Evolutionary conservation across 2,329 filamentous ascomycete genomes (phyloP), one percentile per base, ranked within the genome.

Genomic region (Erysiphe pulchra): DNA sequence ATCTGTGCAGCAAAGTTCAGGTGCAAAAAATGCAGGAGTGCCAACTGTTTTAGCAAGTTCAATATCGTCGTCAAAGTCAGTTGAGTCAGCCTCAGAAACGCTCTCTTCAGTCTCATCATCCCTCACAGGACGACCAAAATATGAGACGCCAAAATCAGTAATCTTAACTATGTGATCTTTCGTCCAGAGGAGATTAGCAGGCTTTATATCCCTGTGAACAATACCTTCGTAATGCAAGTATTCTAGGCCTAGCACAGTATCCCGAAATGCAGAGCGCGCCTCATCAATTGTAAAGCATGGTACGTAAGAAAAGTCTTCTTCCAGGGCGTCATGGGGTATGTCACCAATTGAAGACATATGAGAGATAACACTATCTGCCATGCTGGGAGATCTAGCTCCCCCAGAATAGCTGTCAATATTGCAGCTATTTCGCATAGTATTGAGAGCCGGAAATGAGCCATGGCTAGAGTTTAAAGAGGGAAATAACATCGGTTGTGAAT

Each of bases 201-300:
- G 90, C 62, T 98, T 98, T 42, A 98, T 65, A 56, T 98, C 90
- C 50, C 90, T 81, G 60, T 98, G 90, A 11, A 90, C 87, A 20
- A 98, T 90, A 47, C 90, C 90, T 90, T 95, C 98, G 59, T 95
- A 87, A 63, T 98, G 90, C 67, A 98, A 85, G 61, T 98, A 98
- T 62, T 95, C 87, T 45, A 98, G 90, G 50, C 90, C 90, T 47
- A 87, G 82, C 87, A 98, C 77, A 0, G 87, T 93, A 59, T 98
- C 90, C 51, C 87, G 73, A 61, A 98, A 95, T 0, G 83, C 80
- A 34, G 74, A 75, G 30, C 86, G 77, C 13, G 86, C 80, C 58
- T 87, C 76, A 24, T 79, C 72, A 33, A 93, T 69, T 0, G 87
- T 92, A 63, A 98, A 81, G 62, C 86, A 85, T 14, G 90, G 90